phyloP scores from a whole-genome alignment of 768 basidiomycete species.

The Mycena pura region DNA sequence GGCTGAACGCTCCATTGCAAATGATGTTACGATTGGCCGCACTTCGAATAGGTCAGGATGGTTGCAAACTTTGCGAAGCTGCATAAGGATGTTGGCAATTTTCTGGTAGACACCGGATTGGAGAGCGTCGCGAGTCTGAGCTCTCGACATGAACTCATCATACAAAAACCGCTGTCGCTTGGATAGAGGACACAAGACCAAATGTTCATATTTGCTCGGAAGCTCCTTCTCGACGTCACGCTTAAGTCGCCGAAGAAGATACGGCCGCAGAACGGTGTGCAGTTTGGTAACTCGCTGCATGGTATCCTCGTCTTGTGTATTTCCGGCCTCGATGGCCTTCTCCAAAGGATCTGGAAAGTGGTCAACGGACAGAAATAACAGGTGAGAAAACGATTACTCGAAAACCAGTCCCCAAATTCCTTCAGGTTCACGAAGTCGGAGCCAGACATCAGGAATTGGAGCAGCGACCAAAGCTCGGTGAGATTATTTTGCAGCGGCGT shows the following conservation, averaged over 20 bases:
- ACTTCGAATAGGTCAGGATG: constrained; percentile 94
- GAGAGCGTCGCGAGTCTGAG: constrained; percentile 82
- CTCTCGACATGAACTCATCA: constrained; percentile 93
- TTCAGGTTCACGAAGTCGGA: constrained; percentile 89
- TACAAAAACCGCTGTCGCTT: constrained; percentile 95
- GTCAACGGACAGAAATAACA: not conserved
- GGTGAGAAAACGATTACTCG: constrained; percentile 62
- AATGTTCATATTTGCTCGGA: constrained; percentile 92
- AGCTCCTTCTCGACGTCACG: constrained; percentile 97
- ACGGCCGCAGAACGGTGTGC: constrained; percentile 95
- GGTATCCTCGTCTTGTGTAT: constrained; percentile 78
- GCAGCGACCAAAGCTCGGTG: constrained; percentile 92
- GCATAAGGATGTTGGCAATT: constrained; percentile 96
- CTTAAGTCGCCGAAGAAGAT: constrained; percentile 94
- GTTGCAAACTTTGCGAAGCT: constrained; percentile 95
- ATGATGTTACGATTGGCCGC: constrained; percentile 81
- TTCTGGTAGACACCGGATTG: constrained; percentile 87
- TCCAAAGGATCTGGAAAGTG: constrained; percentile 80
- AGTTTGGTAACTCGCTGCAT: constrained; percentile 85
- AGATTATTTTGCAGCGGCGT: constrained; percentile 97
- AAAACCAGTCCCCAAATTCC: constrained; percentile 97
- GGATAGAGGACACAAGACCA: constrained; percentile 86
- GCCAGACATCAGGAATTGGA: constrained; percentile 94
- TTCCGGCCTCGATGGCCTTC: constrained; percentile 89
- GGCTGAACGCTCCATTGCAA: constrained; percentile 76